Percentiles rank a stretch among this genome's conserved stretches.
phyloP scores from a whole-genome alignment of 2,329 filamentous ascomycete genomes.

The Xylariales sp. region DNA sequence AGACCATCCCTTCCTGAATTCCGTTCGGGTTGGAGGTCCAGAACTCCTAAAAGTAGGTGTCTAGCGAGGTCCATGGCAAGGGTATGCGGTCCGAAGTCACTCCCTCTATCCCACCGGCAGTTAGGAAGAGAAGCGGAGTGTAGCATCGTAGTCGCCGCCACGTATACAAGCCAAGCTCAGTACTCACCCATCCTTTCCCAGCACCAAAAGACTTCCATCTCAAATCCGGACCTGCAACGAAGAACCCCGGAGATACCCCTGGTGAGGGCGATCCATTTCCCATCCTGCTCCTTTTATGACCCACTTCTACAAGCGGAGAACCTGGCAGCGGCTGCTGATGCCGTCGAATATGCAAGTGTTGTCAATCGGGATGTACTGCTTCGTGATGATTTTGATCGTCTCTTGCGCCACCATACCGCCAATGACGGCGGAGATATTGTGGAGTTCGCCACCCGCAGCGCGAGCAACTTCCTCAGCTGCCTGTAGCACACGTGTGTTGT shows the following conservation, averaged over 20 bases:
- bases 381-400: slow-evolving; percentile 82
- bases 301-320: slow-evolving; percentile 44
- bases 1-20: neutral
- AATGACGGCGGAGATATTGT: slow-evolving; percentile 83
- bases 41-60: neutral
- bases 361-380: slow-evolving; percentile 68
- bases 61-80: slow-evolving; percentile 23
- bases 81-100: slow-evolving; percentile 30
- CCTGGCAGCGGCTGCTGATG: slow-evolving; percentile 57
- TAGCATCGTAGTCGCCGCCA: slow-evolving; percentile 22
- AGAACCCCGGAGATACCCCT: slow-evolving; percentile 21
- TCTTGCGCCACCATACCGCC: slow-evolving; percentile 97
- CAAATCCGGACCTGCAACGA: slow-evolving; percentile 24
- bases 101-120: slow-evolving; percentile 15
- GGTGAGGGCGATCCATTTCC: slow-evolving; percentile 11
- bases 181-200: slow-evolving; percentile 21
- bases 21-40: neutral
- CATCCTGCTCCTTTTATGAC: slow-evolving; percentile 13
- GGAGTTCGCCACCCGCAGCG: slow-evolving; percentile 78
- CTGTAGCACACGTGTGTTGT: slow-evolving; percentile 45
- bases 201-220: no score
- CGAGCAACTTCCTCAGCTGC: slow-evolving; percentile 66
- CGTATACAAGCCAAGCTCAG: slow-evolving; percentile 21
- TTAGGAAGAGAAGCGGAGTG: slow-evolving; percentile 17
- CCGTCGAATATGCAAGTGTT: slow-evolving; percentile 70